A percentile compares a stretch with the other conserved stretches of the same genome.
These are phyloP conservation scores for Corymbia maculata DNA, from an alignment of 345 rosid species.

Conservation along the genomic window DNA sequence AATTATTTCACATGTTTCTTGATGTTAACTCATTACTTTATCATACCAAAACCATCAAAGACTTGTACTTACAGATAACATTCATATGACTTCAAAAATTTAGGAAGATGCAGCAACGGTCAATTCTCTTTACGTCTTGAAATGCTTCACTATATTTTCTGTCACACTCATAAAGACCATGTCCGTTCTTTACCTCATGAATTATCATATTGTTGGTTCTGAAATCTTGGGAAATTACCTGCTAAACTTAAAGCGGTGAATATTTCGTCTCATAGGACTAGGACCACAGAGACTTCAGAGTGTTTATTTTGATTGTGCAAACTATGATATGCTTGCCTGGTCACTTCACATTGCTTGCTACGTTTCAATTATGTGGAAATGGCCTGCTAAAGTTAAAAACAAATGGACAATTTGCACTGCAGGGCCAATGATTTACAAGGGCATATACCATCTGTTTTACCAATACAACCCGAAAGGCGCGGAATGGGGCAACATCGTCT, in stretches of 20 bases:
- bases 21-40: background rate
- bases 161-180: background rate
- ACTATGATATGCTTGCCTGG: background rate
- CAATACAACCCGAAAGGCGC: slow-evolving; percentile 44
- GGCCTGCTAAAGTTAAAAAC: background rate
- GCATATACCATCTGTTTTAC: slow-evolving; percentile 48
- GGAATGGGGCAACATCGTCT: slow-evolving; percentile 43
- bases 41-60: background rate
- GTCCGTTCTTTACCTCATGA: background rate
- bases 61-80: background rate
- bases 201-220: background rate
- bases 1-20: background rate
- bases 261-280: background rate
- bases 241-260: background rate
- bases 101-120: background rate
- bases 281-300: background rate
- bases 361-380: background rate
- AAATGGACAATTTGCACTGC: background rate
- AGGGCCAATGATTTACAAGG: slow-evolving; percentile 49
- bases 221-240: background rate
- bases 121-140: background rate
- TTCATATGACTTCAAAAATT: background rate
- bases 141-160: background rate
- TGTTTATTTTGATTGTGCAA: background rate
- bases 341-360: background rate